Percentiles rank a stretch among this genome's conserved stretches.
phyloP scores from a whole-genome alignment of 306 rosid genomes.

The Cucumis sativus region Cucumber_9930_V3 NC_026659.2:4219501-4220000 shows the following conservation, averaged over 20 bases:
- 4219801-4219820: neutral
- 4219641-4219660: too few relatives aligned
- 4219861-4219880: neutral
- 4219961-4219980: neutral
- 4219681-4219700: too few relatives aligned
- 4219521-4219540: neutral
- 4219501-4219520: neutral
- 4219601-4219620: neutral
- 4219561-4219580: neutral
- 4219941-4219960: neutral
- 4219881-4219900: neutral
- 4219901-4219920: neutral
- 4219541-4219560: neutral
- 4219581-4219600: neutral
- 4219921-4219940: neutral
- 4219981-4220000: neutral
- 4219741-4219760: too few relatives aligned
- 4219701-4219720: too few relatives aligned
- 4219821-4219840: neutral
- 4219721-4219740: too few relatives aligned
- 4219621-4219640: neutral
- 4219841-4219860: neutral
- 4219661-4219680: too few relatives aligned
- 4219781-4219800: neutral
- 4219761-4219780: too few relatives aligned